Percentiles rank a stretch among this genome's conserved stretches.
These are phyloP conservation scores for Ascochyta rabiei DNA, from an alignment of 2,329 filamentous ascomycete species.

Conservation along the genomic window DNA sequence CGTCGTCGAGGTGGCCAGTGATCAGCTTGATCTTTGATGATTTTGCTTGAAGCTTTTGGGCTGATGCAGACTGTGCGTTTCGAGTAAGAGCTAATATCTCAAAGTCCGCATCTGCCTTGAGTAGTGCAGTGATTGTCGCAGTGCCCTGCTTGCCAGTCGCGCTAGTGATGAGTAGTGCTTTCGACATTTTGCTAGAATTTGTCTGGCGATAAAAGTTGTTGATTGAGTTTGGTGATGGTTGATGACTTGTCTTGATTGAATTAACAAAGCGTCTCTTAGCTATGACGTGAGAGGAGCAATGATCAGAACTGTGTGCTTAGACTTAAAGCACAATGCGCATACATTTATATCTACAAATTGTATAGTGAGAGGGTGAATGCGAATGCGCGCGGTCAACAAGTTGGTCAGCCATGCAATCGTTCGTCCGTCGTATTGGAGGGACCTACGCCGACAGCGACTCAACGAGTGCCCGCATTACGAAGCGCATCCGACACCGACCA, in stretches of 20 bases:
- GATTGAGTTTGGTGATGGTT: background rate
- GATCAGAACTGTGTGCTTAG: background rate
- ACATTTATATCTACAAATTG: background rate
- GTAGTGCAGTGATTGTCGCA: conserved; percentile 48
- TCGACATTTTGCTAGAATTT: conserved; percentile 1
- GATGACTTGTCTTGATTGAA: background rate
- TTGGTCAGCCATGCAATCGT: background rate
- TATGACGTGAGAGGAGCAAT: background rate
- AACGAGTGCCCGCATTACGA: conserved; percentile 9
- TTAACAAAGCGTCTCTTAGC: too few relatives aligned
- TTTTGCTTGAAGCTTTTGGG: conserved; percentile 55
- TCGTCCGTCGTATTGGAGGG: background rate
- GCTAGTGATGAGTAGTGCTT: conserved; percentile 48
- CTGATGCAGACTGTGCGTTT: conserved; percentile 55
- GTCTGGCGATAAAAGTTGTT: background rate
- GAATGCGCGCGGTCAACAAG: background rate
- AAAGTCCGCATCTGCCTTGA: conserved; percentile 45
- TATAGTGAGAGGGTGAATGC: background rate
- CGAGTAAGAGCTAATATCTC: conserved; percentile 64
- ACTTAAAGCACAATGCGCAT: background rate
- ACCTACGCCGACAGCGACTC: background rate
- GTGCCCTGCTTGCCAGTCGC: conserved; percentile 56
- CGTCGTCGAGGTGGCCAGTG: conserved; percentile 60
- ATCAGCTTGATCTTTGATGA: conserved; percentile 59
- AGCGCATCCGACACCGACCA: background rate